Conservation (phyloP, 345 rosid genomes). For the Orychophragmus violaceus region DNA sequence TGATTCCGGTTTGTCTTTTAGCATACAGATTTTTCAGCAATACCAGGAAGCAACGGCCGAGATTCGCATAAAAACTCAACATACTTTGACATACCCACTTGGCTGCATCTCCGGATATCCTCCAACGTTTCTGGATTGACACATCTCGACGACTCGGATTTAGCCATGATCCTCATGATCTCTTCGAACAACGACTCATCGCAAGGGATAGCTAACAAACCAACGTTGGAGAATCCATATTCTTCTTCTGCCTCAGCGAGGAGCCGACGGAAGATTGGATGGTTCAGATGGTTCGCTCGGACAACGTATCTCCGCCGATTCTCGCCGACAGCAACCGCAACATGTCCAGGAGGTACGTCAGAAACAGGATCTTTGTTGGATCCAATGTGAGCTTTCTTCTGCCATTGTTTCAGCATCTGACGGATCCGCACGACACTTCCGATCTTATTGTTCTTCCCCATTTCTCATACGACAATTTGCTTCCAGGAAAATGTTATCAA, state of each 20-base stretch:
- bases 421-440: constrained; percentile 66
- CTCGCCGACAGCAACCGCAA: constrained; percentile 67
- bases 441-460: constrained; percentile 52
- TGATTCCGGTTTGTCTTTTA: neutral
- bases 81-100: constrained; percentile 32
- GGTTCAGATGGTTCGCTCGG: constrained; percentile 71
- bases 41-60: constrained; percentile 54
- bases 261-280: constrained; percentile 64
- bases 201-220: constrained; percentile 77
- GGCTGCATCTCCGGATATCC: constrained; percentile 55
- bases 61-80: constrained; percentile 40
- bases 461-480: constrained; percentile 7
- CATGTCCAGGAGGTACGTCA: constrained; percentile 78
- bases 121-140: constrained; percentile 31
- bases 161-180: constrained; percentile 42
- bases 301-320: constrained; percentile 53
- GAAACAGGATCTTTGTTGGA: constrained; percentile 19
- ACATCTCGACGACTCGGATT: constrained; percentile 28
- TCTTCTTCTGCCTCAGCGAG: constrained; percentile 76
- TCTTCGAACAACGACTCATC: constrained; percentile 80
- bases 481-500: constrained; percentile 10
- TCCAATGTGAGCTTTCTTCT: constrained; percentile 45
- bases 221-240: constrained; percentile 66
- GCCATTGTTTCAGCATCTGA: constrained; percentile 75
- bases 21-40: constrained; percentile 34